Percentiles rank a stretch among this genome's conserved stretches.
phyloP scores from a whole-genome alignment of 1,139 yeast genomes.

The Pichia norvegensis region DNA sequence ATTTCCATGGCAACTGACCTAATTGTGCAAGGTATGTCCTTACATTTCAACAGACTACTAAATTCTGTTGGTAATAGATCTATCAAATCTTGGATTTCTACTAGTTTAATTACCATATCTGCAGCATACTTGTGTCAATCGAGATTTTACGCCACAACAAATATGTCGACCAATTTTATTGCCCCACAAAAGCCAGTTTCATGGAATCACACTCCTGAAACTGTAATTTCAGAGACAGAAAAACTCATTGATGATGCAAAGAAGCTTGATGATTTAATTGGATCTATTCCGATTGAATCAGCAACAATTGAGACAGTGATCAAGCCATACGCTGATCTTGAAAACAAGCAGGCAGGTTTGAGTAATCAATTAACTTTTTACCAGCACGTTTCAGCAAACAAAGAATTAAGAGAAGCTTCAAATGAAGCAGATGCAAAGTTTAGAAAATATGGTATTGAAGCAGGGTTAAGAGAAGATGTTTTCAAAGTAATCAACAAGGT shows the following conservation, averaged over 20 bases:
- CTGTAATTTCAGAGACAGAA: conserved; percentile 38
- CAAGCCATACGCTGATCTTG: conserved; percentile 41
- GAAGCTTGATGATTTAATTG: conserved; percentile 48
- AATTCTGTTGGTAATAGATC: conserved; percentile 3
- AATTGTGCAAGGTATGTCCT: conserved; percentile 1
- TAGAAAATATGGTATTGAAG: conserved; percentile 52
- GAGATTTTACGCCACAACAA: conserved; percentile 4
- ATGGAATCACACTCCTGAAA: conserved; percentile 56
- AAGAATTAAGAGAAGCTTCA: conserved; percentile 63
- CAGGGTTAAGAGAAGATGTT: conserved; percentile 60
- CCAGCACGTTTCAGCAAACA: conserved; percentile 59
- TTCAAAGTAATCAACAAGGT: conserved; percentile 51
- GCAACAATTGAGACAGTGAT: conserved; percentile 55
- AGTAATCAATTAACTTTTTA: conserved; percentile 52
- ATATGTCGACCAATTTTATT: conserved; percentile 17
- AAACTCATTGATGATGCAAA: conserved; percentile 39
- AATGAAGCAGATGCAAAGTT: conserved; percentile 52
- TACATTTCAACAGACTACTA: not conserved
- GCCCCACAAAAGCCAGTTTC: conserved; percentile 44
- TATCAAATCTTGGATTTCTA: conserved; percentile 9
- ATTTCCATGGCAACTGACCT: not conserved
- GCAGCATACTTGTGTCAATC: conserved; percentile 12
- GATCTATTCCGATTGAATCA: conserved; percentile 30
- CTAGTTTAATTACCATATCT: conserved; percentile 12
- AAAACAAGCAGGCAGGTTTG: conserved; percentile 39